Evolutionary conservation across 2,329 filamentous ascomycete genomes (phyloP).

Genomic region (Colletotrichum sp.): DNA sequence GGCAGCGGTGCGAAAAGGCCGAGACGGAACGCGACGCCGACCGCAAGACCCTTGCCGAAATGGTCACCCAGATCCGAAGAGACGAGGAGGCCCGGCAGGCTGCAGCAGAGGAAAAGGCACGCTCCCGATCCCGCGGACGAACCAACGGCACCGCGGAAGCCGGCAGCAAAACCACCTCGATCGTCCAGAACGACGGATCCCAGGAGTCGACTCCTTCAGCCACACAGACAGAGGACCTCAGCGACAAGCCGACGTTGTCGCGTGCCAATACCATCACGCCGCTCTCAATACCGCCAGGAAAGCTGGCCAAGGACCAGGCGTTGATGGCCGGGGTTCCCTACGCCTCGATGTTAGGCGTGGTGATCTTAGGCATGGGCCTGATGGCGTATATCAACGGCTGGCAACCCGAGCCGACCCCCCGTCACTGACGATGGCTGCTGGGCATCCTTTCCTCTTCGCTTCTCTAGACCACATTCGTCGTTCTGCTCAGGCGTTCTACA

Average conservation of each 20-base stretch:
- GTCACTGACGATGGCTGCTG: constrained; percentile 27
- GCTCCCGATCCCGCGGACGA: constrained; percentile 37
- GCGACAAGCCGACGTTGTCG: constrained; percentile 49
- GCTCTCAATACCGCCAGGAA: constrained; percentile 40
- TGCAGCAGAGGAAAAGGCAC: constrained; percentile 42
- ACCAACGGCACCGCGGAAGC: constrained; percentile 13
- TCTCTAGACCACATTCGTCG: constrained; percentile 10
- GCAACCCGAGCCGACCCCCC: constrained; percentile 56
- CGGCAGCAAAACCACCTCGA: background rate
- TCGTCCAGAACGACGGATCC: background rate
- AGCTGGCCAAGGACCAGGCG: constrained; percentile 46
- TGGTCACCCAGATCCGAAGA: constrained; percentile 81
- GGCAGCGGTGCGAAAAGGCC: constrained; percentile 77
- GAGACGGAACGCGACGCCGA: constrained; percentile 77
- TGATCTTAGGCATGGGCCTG: constrained; percentile 79
- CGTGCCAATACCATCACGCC: constrained; percentile 56
- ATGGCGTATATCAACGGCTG: constrained; percentile 90
- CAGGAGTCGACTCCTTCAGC: constrained; percentile 10
- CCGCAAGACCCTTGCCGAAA: constrained; percentile 80
- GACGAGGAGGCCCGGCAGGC: constrained; percentile 63
- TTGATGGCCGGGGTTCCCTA: constrained; percentile 71
- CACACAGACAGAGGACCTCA: constrained; percentile 32
- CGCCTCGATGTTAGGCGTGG: constrained; percentile 82
- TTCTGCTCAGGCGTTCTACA: constrained; percentile 10
- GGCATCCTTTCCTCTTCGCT: background rate